Percentiles rank a stretch among this genome's conserved stretches.
phyloP scores from a whole-genome alignment of 495 filamentous ascomycete genomes.

The Echria macrotheca region DNA sequence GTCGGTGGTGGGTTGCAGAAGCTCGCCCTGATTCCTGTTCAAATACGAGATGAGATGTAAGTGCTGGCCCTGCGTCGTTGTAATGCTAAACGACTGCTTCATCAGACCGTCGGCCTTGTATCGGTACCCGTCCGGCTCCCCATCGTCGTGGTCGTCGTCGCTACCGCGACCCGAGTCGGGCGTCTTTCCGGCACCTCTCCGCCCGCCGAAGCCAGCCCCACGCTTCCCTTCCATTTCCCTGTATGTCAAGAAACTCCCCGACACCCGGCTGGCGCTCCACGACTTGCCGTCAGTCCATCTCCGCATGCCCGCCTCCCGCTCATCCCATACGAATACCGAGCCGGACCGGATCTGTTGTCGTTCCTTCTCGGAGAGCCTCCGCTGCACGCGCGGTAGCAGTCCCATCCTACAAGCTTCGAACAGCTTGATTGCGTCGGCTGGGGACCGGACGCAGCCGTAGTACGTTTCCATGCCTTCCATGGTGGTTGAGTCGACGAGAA shows the following conservation, averaged over 20 bases:
- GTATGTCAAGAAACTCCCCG: constrained; percentile 95
- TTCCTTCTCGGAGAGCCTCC: constrained; percentile 93
- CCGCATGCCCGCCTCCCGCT: constrained; percentile 95
- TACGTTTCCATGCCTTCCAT: constrained; percentile 81
- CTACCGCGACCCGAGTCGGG: constrained; percentile 73
- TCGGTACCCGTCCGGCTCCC: constrained; percentile 90
- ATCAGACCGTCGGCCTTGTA: constrained; percentile 96
- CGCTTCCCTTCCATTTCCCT: constrained; percentile 98
- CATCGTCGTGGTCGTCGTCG: constrained; percentile 75
- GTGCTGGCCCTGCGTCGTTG: constrained; percentile 81
- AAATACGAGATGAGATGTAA: constrained; percentile 97
- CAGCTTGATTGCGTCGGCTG: constrained; percentile 90
- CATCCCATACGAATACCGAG: constrained; percentile 98
- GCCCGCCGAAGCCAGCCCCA: constrained; percentile 47
- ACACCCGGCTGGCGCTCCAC: constrained; percentile 96
- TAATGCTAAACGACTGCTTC: constrained; percentile 99
- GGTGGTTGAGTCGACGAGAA: constrained; percentile 4
- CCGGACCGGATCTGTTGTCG: constrained; percentile 89
- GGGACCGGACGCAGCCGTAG: constrained; percentile 84
- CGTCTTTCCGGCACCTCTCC: constrained; percentile 60
- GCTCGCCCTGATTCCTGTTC: constrained; percentile 63
- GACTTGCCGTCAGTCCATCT: constrained; percentile 99
- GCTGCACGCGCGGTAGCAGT: constrained; percentile 83
- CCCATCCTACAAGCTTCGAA: constrained; percentile 95
- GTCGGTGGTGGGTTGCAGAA: constrained; percentile 77